Conservation (phyloP, 2,329 filamentous ascomycete species). For the Ceratocystis harringtonii region DNA sequence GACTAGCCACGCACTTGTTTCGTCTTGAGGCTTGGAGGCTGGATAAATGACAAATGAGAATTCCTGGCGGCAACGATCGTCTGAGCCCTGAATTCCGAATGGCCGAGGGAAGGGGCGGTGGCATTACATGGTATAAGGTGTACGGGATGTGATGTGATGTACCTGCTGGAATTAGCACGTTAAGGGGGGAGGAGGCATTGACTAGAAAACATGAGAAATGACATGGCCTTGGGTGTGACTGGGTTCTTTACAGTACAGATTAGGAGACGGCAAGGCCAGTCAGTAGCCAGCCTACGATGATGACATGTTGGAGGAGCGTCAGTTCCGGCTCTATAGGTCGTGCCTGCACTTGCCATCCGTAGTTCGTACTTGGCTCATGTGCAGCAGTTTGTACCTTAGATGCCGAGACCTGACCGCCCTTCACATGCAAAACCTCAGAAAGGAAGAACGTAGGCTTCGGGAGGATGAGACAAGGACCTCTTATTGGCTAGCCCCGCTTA, state of each 20-base stretch:
- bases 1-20: neutral
- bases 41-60: neutral
- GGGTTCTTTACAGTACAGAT: neutral
- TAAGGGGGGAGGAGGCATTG: neutral
- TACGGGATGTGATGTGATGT: neutral
- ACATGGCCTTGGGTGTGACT: neutral
- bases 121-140: neutral
- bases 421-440: neutral
- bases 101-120: neutral
- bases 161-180: neutral
- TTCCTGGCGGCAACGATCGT: neutral
- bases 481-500: slow-evolving; percentile 1
- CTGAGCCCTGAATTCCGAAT: neutral
- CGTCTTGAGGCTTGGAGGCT: neutral
- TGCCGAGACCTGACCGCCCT: neutral
- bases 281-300: too few species aligned
- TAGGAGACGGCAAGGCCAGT: neutral
- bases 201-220: neutral
- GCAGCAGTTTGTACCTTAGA: neutral
- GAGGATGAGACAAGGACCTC: neutral
- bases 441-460: neutral
- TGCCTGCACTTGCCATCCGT: neutral
- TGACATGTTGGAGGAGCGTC: neutral
- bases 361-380: neutral
- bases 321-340: neutral